Base-by-base conservation (phyloP, 2,329 filamentous ascomycete species). In the Paracoccidioides lutzii region DNA sequence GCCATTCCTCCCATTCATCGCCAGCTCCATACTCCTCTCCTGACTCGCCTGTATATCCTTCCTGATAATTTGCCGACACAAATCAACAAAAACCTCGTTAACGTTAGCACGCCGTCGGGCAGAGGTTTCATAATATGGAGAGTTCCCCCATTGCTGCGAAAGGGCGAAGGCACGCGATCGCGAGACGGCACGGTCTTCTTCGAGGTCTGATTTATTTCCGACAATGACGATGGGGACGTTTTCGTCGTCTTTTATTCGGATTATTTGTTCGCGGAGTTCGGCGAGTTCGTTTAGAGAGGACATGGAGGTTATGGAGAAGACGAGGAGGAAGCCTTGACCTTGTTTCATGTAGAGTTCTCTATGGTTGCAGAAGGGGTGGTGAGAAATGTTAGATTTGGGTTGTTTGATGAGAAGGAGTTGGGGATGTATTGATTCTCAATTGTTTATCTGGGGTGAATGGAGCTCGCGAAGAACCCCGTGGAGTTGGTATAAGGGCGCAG, bases 321-420 rank as follows among this genome's bases (percentile, higher is more conserved):
- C 90, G 41, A 95, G 79, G 55, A 95, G 80, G 69, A 95, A 95
- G 0, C 90, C 89, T 73, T 95, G 88, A 55, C 89, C 89, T 42
- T 89, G 88, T 69, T 93, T 93, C 88, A 95, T 94, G 75, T 95
- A 93, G 48, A 91, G 77, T 68, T 93, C 88, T 67, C 87, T 80
- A 62, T 62, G 63, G 62, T 61, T 9, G 63, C 12, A 22, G 22
- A 22, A 1, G 6, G 15, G 15, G 35, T 6, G 35, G 12, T 49
- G 54, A 43, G 54, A 46, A 33, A 46, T 52, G 52, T 64, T 46
- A 63, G 55, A 55, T 48, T 77, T 82, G 48, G 48, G 3, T 3
- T 22, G 38, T 50, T 22, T 37, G 5, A 30, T 14, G 15, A 8
- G 44, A n/a, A n/a, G 30, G 3, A 10, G 5, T 45, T 12, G 43